Evolutionary conservation across 345 rosid genomes (phyloP).

Genomic region (Populus ilicifolia): DNA sequence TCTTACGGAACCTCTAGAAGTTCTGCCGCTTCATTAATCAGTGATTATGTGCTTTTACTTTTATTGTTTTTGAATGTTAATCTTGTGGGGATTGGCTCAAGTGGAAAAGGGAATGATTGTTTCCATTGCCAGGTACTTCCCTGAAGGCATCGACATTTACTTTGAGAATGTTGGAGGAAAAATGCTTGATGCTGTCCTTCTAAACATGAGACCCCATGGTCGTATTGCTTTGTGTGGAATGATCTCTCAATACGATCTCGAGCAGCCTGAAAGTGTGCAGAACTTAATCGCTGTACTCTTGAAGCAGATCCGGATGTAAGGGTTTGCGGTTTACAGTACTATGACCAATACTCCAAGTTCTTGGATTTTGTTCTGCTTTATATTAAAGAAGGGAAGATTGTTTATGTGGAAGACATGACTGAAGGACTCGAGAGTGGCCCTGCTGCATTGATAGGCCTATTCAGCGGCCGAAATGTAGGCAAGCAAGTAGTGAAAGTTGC

Average conservation of each 20-base stretch:
- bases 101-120: too few species aligned
- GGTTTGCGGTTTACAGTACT: slow-evolving; percentile 8
- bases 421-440: slow-evolving; percentile 23
- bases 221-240: slow-evolving; percentile 47
- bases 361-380: slow-evolving; percentile 16
- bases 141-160: slow-evolving; percentile 57
- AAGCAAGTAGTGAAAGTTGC: slow-evolving; percentile 22
- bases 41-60: too few species aligned
- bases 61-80: too few species aligned
- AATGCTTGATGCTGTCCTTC: slow-evolving; percentile 52
- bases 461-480: slow-evolving; percentile 20
- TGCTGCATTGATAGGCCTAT: slow-evolving; percentile 22
- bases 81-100: too few species aligned
- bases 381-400: slow-evolving; percentile 20
- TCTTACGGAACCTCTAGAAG: too few species aligned
- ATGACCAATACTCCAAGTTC: slow-evolving; percentile 13
- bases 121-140: slow-evolving; percentile 37
- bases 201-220: slow-evolving; percentile 40
- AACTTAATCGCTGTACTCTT: slow-evolving; percentile 6
- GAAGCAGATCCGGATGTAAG: slow-evolving; percentile 20
- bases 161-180: slow-evolving; percentile 55
- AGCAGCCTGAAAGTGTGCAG: slow-evolving; percentile 24
- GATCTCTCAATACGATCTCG: slow-evolving; percentile 56
- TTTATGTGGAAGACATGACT: slow-evolving; percentile 24
- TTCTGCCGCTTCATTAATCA: too few species aligned